Percentiles rank a stretch among this genome's conserved stretches.
Conservation (phyloP, 768 basidiomycete species). For the Hypsizygus marmoreus region DNA sequence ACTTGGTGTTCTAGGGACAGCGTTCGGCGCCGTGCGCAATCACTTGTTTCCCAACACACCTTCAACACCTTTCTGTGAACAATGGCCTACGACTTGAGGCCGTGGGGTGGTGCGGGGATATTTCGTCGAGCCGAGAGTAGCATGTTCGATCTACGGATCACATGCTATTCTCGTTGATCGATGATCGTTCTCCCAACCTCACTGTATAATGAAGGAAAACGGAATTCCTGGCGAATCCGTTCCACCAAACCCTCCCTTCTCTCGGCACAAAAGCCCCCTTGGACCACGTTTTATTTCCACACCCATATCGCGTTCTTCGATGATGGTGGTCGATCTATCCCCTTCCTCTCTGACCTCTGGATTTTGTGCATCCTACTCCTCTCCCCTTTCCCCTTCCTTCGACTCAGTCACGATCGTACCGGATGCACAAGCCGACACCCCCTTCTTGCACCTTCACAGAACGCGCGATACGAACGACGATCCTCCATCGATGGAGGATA, state of each 20-base stretch:
- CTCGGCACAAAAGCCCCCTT: slow-evolving; percentile 15
- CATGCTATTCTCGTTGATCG: slow-evolving; percentile 47
- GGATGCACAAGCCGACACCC: too few species aligned
- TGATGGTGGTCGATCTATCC: slow-evolving; percentile 26
- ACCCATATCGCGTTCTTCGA: slow-evolving; percentile 21
- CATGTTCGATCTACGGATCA: slow-evolving; percentile 30
- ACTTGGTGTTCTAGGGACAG: slow-evolving; percentile 20
- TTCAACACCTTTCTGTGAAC: slow-evolving; percentile 21
- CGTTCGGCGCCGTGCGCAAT: slow-evolving; percentile 27
- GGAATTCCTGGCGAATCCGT: slow-evolving; percentile 36
- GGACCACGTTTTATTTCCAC: slow-evolving; percentile 28
- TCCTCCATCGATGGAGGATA: slow-evolving; percentile 29
- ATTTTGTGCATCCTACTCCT: slow-evolving; percentile 3
- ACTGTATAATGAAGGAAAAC: slow-evolving; percentile 27
- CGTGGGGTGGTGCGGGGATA: slow-evolving; percentile 21
- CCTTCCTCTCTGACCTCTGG: slow-evolving; percentile 13
- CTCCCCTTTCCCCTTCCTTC: not conserved
- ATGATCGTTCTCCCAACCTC: slow-evolving; percentile 35
- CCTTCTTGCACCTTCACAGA: slow-evolving; percentile 13
- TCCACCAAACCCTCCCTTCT: slow-evolving; percentile 17
- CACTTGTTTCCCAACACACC: slow-evolving; percentile 10
- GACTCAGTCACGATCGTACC: slow-evolving; percentile 12
- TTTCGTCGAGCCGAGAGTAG: slow-evolving; percentile 22
- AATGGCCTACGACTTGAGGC: slow-evolving; percentile 29
- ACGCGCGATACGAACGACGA: slow-evolving; percentile 22